phyloP scores from a whole-genome alignment of 176 grass and related monocot species.

The Triticum dicoccoides region DNA sequence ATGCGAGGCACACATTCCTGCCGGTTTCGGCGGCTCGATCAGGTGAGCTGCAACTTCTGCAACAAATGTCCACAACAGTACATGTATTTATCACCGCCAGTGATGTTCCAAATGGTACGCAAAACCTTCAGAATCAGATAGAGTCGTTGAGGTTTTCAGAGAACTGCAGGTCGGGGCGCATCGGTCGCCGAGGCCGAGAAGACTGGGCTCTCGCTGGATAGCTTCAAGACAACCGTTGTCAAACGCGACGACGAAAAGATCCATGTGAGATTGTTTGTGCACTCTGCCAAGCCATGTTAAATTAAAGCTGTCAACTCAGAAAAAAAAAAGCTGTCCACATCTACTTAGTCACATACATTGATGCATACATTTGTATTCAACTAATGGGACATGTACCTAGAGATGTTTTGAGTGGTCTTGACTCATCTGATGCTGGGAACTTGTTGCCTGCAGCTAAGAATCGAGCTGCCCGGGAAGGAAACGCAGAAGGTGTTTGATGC shows the following conservation, averaged over 20 bases:
- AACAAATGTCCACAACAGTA: background rate
- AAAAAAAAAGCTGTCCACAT: background rate
- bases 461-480: conserved; percentile 60
- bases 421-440: background rate
- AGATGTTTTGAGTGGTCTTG: background rate
- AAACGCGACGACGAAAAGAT: conserved; percentile 51
- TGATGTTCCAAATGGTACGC: background rate
- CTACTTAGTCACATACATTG: background rate
- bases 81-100: background rate
- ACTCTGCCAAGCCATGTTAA: conserved; percentile 27
- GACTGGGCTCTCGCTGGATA: conserved; percentile 43
- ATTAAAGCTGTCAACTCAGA: background rate
- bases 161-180: conserved; percentile 45
- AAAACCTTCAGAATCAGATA: background rate
- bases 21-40: conserved; percentile 33
- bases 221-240: conserved; percentile 40
- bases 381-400: too few relatives aligned
- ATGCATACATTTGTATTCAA: background rate
- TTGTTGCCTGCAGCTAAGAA: conserved; percentile 46
- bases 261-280: conserved; percentile 49
- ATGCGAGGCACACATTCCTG: conserved; percentile 1
- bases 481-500: conserved; percentile 63
- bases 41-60: conserved; percentile 17
- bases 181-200: conserved; percentile 42
- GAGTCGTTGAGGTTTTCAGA: background rate